A percentile compares a stretch with the other conserved stretches of the same genome.
Evolutionary conservation across 179 eudicot genomes (phyloP).

Genomic region (Heliamphora pulchella): DNA sequence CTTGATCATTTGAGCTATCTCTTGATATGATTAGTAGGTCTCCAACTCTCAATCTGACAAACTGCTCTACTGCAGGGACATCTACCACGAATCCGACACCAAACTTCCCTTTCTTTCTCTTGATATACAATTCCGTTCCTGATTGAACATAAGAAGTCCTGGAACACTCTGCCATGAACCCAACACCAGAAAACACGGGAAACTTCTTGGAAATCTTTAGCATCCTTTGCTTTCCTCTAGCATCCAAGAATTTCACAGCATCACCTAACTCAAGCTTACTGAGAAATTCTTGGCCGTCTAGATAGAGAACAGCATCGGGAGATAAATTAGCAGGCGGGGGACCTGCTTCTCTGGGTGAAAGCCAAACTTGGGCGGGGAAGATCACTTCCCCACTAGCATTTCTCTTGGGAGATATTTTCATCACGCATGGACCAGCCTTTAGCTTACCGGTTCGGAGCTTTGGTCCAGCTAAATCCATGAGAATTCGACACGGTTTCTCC

Average conservation of each 20-base stretch:
- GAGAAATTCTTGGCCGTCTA: constrained; percentile 34
- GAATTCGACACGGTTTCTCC: constrained; percentile 50
- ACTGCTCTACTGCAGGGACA: constrained; percentile 37
- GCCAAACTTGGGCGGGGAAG: constrained; percentile 50
- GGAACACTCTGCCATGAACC: constrained; percentile 36
- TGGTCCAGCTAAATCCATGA: constrained; percentile 65
- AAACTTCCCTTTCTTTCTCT: constrained; percentile 27
- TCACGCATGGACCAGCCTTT: constrained; percentile 40
- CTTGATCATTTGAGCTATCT: constrained; percentile 27
- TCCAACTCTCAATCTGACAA: constrained; percentile 41
- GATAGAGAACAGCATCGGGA: constrained; percentile 32
- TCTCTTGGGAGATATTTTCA: constrained; percentile 45
- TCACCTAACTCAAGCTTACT: constrained; percentile 33
- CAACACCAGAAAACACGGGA: constrained; percentile 36
- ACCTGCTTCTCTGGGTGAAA: constrained; percentile 32
- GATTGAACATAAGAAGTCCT: constrained; percentile 32
- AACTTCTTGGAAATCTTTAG: constrained; percentile 29
- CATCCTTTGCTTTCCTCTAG: constrained; percentile 38
- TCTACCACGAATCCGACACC: constrained; percentile 32
- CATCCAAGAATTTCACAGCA: constrained; percentile 37
- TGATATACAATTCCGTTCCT: constrained; percentile 30
- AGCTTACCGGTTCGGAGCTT: constrained; percentile 48
- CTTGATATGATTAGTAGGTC: constrained; percentile 39
- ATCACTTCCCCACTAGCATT: constrained; percentile 29
- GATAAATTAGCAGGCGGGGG: constrained; percentile 44